A percentile compares a stretch with the other conserved stretches of the same genome.
These are phyloP conservation scores for Chlorella vulgaris DNA, from an alignment of 139 green algal species.

Conservation along the genomic window DNA sequence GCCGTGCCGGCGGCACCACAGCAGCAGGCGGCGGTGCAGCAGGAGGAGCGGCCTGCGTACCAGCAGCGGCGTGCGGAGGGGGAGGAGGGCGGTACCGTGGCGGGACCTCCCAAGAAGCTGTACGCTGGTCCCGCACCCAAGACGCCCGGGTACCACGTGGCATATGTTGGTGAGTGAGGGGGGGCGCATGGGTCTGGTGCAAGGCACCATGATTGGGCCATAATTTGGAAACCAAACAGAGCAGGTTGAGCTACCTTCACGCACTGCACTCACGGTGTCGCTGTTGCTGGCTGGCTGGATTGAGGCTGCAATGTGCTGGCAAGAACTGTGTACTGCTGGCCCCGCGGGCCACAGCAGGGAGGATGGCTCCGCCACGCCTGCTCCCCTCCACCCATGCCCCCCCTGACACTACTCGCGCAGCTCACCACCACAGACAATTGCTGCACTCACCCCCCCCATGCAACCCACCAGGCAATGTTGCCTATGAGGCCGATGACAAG, in stretches of 20 bases:
- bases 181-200: not conserved
- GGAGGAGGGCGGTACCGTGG: not conserved
- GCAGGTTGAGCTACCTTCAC: not conserved
- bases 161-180: constrained; percentile 60
- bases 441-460: not conserved
- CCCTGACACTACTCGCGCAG: not conserved
- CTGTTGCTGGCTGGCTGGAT: too few species aligned
- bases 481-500: constrained; percentile 62
- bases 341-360: too few species aligned
- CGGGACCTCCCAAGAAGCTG: constrained; percentile 3
- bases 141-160: constrained; percentile 77
- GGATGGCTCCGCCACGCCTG: too few species aligned
- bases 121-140: constrained; percentile 41
- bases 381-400: not conserved
- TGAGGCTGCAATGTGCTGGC: too few species aligned
- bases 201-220: too few species aligned
- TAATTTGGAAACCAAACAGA: too few species aligned
- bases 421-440: too few species aligned
- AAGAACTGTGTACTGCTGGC: too few species aligned
- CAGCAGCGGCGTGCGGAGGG: constrained; percentile 12
- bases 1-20: not conserved
- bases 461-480: constrained; percentile 68
- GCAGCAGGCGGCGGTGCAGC: not conserved
- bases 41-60: not conserved
- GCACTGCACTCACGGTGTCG: not conserved